Percentiles rank a stretch among this genome's conserved stretches.
These are phyloP conservation scores for Ustanciosporium gigantosporum DNA, from an alignment of 1,284 basidiomycete species.

Conservation along the genomic window DNA sequence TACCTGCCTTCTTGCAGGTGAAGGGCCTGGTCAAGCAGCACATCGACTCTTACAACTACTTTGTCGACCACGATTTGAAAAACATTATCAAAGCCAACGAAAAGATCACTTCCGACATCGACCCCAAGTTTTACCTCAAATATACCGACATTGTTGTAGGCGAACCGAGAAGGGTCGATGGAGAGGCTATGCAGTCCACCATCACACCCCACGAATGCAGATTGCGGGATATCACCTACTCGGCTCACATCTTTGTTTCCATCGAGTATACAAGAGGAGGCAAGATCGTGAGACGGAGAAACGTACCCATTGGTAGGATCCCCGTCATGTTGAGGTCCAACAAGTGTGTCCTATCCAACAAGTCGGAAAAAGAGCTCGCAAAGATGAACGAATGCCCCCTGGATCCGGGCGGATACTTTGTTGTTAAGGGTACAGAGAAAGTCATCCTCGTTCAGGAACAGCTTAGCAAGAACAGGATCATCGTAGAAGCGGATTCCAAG, in stretches of 20 bases:
- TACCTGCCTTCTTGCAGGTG: conserved; percentile 59
- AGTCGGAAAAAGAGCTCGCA: conserved; percentile 78
- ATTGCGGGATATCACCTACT: conserved; percentile 92
- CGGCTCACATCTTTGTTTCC: conserved; percentile 89
- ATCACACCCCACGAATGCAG: conserved; percentile 98
- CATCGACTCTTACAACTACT: conserved; percentile 99
- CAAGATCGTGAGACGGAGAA: conserved; percentile 79
- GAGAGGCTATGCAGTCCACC: conserved; percentile 74
- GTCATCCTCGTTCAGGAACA: conserved; percentile 99
- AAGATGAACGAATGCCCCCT: conserved; percentile 96
- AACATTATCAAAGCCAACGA: conserved; percentile 71
- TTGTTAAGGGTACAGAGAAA: conserved; percentile 99
- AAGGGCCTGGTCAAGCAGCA: conserved; percentile 77
- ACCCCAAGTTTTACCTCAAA: conserved; percentile 94
- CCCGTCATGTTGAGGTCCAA: conserved; percentile 97
- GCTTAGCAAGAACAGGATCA: conserved; percentile 97
- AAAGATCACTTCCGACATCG: conserved; percentile 77
- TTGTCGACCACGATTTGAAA: conserved; percentile 81
- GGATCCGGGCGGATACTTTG: conserved; percentile 98
- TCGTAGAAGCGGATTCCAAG: conserved; percentile 78
- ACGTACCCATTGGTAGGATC: conserved; percentile 85
- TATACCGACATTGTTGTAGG: conserved; percentile 87
- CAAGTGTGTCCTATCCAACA: conserved; percentile 78
- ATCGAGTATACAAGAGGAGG: conserved; percentile 94
- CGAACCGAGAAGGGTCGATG: conserved; percentile 76